Evolutionary conservation across 2,329 filamentous ascomycete species (phyloP).

Genomic region (Phyllachora maydis): DNA sequence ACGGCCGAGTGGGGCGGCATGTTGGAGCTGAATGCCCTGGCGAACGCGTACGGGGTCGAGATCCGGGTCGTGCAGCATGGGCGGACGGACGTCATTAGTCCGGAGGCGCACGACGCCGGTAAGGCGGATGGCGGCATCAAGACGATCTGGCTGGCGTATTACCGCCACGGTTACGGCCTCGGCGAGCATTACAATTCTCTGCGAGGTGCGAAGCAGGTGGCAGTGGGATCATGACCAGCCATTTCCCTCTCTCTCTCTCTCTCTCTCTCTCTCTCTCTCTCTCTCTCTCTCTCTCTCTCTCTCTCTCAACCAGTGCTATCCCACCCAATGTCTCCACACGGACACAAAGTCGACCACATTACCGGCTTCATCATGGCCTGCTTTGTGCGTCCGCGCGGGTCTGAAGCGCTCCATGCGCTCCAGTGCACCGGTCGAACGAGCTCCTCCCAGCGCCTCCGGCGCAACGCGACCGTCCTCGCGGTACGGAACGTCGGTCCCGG

Average conservation of each 20-base stretch:
- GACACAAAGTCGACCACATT: slow-evolving; percentile 29
- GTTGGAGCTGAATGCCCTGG: slow-evolving; percentile 70
- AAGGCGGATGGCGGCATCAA: slow-evolving; percentile 24
- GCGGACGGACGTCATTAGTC: slow-evolving; percentile 53
- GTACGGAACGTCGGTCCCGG: slow-evolving; percentile 47
- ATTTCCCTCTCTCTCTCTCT: too few relatives aligned
- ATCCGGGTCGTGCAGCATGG: slow-evolving; percentile 80
- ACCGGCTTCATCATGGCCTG: slow-evolving; percentile 22
- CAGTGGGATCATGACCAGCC: too few relatives aligned
- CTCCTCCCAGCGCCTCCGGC: slow-evolving; percentile 13
- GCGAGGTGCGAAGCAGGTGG: too few relatives aligned
- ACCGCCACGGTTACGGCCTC: slow-evolving; percentile 78
- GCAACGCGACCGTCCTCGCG: slow-evolving; percentile 19
- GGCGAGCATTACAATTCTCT: slow-evolving; percentile 97
- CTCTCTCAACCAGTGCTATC: neutral
- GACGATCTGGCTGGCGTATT: slow-evolving; percentile 83
- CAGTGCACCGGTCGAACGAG: slow-evolving; percentile 17
- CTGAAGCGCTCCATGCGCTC: slow-evolving; percentile 25
- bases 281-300: slow-evolving; percentile 1
- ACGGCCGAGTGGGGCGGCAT: slow-evolving; percentile 96
- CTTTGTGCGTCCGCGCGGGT: slow-evolving; percentile 25
- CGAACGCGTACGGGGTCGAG: slow-evolving; percentile 56
- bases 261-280: too few relatives aligned
- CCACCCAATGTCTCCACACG: slow-evolving; percentile 23
- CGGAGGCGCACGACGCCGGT: slow-evolving; percentile 12